Evolutionary conservation across 108 stramenopile species (phyloP), one percentile per base, ranked within the genome.

Genomic region (Parietichytrium sp.): DNA sequence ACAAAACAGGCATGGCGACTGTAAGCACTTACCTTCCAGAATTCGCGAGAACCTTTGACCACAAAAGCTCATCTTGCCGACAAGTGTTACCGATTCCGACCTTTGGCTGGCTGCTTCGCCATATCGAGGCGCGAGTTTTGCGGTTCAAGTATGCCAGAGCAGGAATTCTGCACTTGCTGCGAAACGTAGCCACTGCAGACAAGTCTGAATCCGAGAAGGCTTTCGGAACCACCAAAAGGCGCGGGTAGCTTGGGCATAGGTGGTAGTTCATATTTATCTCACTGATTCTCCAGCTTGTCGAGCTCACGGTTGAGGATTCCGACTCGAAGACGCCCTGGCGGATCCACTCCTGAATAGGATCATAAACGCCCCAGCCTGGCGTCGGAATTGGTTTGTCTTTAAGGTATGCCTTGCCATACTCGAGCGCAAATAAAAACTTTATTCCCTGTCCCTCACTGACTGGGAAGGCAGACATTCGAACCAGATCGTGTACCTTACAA

Each of bases 41-140:
- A 2, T 23, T 15, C 4, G 33, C 12, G 23, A 78, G 79, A 7
- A 96, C 91, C 48, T 90, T 87, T 26, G 88, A 77, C 54, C 95
- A 54, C 48, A 93, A 91, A 8, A 86, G 81, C 83, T 96, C 95
- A 83, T 98, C 97, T 27, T 93, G 91, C 0, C 85, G 51, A 80
- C 87, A 93, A 6, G 95, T 93, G 87, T 94, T 94, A 79, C 93
- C 93, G 25, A 95, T 80, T 3, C 98, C 98, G 20, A 96, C 95
- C 82, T 95, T 95, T 1, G 99, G 99, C 81, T 99, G 99, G 33
- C 95, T 88, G 47, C 89, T 91, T 55, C 99, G 83, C 96, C 96
- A 98, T 47, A 99, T 91, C 51, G 91, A 90, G 3, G 93, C 93
- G 6, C 54, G 47, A 16, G 61, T 81, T 4, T 52, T 26, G 15